Base-by-base conservation (phyloP, 1,284 basidiomycete species). In the Moesziomyces sp. region DNA sequence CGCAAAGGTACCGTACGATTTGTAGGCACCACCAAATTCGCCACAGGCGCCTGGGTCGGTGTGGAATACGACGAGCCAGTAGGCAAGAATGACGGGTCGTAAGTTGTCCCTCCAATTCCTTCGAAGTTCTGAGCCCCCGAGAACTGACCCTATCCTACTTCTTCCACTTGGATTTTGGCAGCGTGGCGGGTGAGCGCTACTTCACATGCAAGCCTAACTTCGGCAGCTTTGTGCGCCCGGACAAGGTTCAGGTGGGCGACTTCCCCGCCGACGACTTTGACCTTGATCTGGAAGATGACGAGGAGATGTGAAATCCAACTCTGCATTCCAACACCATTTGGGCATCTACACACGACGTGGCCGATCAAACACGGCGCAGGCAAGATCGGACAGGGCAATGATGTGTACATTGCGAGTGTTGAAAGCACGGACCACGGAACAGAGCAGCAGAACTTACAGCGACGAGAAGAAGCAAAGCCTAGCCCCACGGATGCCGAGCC, bases 31-130 rank as follows among this genome's bases (percentile, higher is more conserved):
- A 93, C 94, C 0, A 87, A 88, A 55, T 97, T 98, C 80, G 89
- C 89, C 11, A 64, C 35, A 4, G 84, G 81, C 0, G 82, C 89
- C 0, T 98, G 96, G 96, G 88, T 98, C 3, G 97, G 96, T 0
- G 87, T 99, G 8, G 93, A 97, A 84, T 93, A 96, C 78, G 97
- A 99, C 82, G 97, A 98, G 81, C 96, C 97, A 1, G 88, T 94
- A 13, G 95, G 96, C 13, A 97, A 95, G 86, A 95, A 96, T 73
- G 92, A 98, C 84, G 96, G 96, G 74, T 90, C 90, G 93, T 95
- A 84, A 86, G 93, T 89, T 49, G 21, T 13, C 5, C 9, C 42
- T 13, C 52, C 48, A 42, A 45, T 21, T 19, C 23, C 16, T 46
- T 8, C 49, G 38, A 40, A 51, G 19, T 13, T 35, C 28, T 26